Evolutionary conservation across 2,329 filamentous ascomycete genomes (phyloP), one percentile per base, ranked within the genome.

Genomic region (Aspergillaceae sp.): DNA sequence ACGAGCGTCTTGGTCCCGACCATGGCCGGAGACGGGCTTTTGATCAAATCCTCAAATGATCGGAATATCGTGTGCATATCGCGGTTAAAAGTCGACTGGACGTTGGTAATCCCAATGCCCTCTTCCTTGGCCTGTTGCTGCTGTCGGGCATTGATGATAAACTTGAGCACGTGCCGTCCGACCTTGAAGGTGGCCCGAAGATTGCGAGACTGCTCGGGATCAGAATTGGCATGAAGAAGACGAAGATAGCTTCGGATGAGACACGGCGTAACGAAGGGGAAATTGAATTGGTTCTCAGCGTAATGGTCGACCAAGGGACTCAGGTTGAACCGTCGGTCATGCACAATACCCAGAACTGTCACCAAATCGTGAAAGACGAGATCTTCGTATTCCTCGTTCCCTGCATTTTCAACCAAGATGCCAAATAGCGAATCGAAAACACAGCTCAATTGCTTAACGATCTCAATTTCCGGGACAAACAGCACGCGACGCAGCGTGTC

Each of bases 391-490:
- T 94, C 87, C 53, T 94, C 87, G 53, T 88, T 88, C 7, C 87
- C 88, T n/a, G 87, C 82, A 59, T 94, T 84, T 56, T 96, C 89
- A 29, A 94, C 87, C 29, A 97, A 73, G 29, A 96, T 89, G 4
- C 87, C 85, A 61, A 98, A 98, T 1, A 98, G 78, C 0, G 88
- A 82, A 64, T 95, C 87, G 44, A 98, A 84, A 1, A 97, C 89
- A 57, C 94, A 86, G 51, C 80, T 85, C 5, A 97, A 73, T 37
- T 97, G 77, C 71, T 97, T 98, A 51, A 98, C 92, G 32, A 98
- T 87, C 67, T 98, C 94, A 46, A 97, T 95, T 63, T 98, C 92
- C 0, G 92, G 87, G 0, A 98, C 90, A 55, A 97, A 97, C 19
- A 90, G 83, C 42, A 97, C 79, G 54, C 90, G 83, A 61, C 86